Conservation (phyloP, 2,329 filamentous ascomycete genomes). For the Dactylellina sp. region DNA sequence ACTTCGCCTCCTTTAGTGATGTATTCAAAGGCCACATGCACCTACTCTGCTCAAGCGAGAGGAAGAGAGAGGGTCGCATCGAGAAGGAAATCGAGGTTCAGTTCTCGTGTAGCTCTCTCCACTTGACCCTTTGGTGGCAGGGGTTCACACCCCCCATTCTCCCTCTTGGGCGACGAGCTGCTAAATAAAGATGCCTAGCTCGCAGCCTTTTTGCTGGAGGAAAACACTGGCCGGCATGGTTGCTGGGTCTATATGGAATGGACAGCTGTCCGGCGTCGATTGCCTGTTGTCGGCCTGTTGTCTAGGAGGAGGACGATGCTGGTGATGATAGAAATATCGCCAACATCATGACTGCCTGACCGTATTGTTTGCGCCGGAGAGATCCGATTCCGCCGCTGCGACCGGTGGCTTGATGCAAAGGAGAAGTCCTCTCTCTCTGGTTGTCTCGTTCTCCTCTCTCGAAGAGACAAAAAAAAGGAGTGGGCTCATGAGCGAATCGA, state of each 20-base stretch:
- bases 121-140: background rate
- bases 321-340: too few relatives aligned
- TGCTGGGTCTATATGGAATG: slow-evolving; percentile 8
- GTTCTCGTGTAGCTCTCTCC: background rate
- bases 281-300: too few relatives aligned
- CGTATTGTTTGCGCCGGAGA: background rate
- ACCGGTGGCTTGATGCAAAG: background rate
- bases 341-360: background rate
- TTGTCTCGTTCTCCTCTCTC: background rate
- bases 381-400: background rate
- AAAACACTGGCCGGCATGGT: background rate
- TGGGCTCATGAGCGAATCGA: background rate
- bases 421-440: too few relatives aligned
- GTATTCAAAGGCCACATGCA: slow-evolving; percentile 8
- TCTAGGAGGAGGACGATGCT: too few relatives aligned
- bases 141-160: too few relatives aligned
- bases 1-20: slow-evolving; percentile 13
- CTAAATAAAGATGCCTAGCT: slow-evolving; percentile 22
- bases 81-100: background rate
- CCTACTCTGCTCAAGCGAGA: slow-evolving; percentile 1
- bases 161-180: slow-evolving; percentile 7
- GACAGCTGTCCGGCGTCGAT: slow-evolving; percentile 7
- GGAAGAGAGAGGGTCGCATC: slow-evolving; percentile 45
- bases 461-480: background rate
- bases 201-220: background rate